Percentiles rank a stretch among this genome's conserved stretches.
phyloP scores from a whole-genome alignment of 1,284 basidiomycete species.

The Naganishia albida region DNA sequence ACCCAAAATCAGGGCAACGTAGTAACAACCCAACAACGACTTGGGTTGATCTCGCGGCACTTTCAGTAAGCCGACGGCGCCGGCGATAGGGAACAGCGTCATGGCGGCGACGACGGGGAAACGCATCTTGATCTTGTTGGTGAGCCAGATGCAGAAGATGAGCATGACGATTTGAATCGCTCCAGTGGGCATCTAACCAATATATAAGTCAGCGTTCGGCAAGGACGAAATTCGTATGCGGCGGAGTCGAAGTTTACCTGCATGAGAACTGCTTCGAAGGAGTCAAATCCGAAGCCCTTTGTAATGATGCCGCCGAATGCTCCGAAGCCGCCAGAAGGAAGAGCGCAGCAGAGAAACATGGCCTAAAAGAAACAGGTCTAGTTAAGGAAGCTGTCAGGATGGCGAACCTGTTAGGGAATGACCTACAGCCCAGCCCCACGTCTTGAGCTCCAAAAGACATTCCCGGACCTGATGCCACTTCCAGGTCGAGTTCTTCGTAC shows the following conservation, averaged over 20 bases:
- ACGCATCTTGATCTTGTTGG: constrained; percentile 59
- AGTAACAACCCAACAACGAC: constrained; percentile 41
- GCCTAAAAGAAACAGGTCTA: neutral
- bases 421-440: constrained; percentile 42
- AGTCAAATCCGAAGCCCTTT: constrained; percentile 48
- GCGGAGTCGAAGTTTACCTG: neutral
- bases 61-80: constrained; percentile 44
- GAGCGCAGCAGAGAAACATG: constrained; percentile 48
- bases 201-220: neutral
- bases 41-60: constrained; percentile 35
- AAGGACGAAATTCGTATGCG: neutral
- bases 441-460: constrained; percentile 50
- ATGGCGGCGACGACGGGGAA: constrained; percentile 58
- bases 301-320: constrained; percentile 51
- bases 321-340: constrained; percentile 51
- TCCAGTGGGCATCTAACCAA: constrained; percentile 55
- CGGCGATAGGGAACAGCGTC: constrained; percentile 41
- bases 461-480: constrained; percentile 53
- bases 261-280: constrained; percentile 42
- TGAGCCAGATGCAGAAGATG: constrained; percentile 55
- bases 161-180: constrained; percentile 57
- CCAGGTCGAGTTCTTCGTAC: constrained; percentile 48
- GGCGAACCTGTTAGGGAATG: constrained; percentile 47
- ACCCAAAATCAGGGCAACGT: constrained; percentile 45
- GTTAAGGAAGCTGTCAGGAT: constrained; percentile 42